Evolutionary conservation across 495 filamentous ascomycete genomes (phyloP).

Genomic region (Penicillium bovifimosum): DNA sequence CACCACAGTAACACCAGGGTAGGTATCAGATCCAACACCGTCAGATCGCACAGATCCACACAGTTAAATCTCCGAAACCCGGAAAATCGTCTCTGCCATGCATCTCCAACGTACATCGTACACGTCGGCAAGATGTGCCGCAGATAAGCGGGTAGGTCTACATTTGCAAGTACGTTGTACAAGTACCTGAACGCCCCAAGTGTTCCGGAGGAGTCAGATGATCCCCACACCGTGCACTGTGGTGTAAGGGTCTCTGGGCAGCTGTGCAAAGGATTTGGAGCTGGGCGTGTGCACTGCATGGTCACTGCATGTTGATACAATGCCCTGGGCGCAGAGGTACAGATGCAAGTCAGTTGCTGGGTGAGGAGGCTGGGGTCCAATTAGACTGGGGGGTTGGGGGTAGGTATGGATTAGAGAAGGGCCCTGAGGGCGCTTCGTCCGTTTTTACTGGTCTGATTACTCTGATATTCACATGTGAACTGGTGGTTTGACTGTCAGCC

Average conservation of each 20-base stretch:
- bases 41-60: not conserved
- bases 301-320: slow-evolving; percentile 1
- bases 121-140: not conserved
- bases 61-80: slow-evolving; percentile 3
- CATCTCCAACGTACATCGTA: not conserved
- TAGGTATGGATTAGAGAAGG: not conserved
- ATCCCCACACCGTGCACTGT: slow-evolving; percentile 15
- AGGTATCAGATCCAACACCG: not conserved
- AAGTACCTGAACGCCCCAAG: slow-evolving; percentile 10
- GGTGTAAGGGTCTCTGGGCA: not conserved
- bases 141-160: slow-evolving; percentile 7
- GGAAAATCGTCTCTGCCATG: not conserved
- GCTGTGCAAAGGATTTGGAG: slow-evolving; percentile 14
- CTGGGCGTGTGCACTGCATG: slow-evolving; percentile 2
- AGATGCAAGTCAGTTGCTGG: slow-evolving; percentile 1
- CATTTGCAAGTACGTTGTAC: slow-evolving; percentile 1
- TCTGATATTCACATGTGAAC: slow-evolving; percentile 7
- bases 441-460: slow-evolving; percentile 3
- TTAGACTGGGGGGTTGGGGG: not conserved
- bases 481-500: not conserved
- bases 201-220: slow-evolving; percentile 14
- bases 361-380: not conserved
- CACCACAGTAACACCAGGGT: not conserved
- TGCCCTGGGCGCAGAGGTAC: slow-evolving; percentile 3
- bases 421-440: not conserved